Evolutionary conservation across 305 asterid species (phyloP).

Genomic region (Fraxinus sp.): DNA sequence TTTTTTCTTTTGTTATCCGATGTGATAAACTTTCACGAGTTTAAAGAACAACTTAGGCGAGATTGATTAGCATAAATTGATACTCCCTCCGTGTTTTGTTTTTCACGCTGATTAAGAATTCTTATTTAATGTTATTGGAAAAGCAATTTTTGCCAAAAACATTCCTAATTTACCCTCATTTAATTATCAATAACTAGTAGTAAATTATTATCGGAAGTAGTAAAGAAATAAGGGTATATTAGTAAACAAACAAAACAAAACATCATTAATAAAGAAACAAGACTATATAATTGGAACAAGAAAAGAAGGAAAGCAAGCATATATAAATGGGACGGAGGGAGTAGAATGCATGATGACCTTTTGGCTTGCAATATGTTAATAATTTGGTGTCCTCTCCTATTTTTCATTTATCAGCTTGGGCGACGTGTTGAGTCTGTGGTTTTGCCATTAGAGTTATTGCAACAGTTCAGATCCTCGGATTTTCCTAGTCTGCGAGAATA

Average conservation of each 20-base stretch:
- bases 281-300: no score
- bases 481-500: constrained; percentile 59
- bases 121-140: no score
- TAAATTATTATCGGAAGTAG: no score
- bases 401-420: constrained; percentile 60
- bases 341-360: background rate
- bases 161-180: no score
- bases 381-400: constrained; percentile 7
- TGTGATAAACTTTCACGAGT: background rate
- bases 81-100: background rate
- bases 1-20: background rate
- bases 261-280: no score
- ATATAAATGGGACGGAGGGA: no score
- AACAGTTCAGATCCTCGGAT: constrained; percentile 60
- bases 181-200: no score
- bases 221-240: no score
- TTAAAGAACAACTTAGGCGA: constrained; percentile 3
- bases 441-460: constrained; percentile 80
- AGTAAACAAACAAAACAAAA: no score
- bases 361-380: background rate
- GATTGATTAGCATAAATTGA: constrained; percentile 7
- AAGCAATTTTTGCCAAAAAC: no score
- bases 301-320: no score
- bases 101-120: no score
- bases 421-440: constrained; percentile 65